Evolutionary conservation across 2,329 filamentous ascomycete genomes (phyloP).

Genomic region (Botryotinia calthae): DNA sequence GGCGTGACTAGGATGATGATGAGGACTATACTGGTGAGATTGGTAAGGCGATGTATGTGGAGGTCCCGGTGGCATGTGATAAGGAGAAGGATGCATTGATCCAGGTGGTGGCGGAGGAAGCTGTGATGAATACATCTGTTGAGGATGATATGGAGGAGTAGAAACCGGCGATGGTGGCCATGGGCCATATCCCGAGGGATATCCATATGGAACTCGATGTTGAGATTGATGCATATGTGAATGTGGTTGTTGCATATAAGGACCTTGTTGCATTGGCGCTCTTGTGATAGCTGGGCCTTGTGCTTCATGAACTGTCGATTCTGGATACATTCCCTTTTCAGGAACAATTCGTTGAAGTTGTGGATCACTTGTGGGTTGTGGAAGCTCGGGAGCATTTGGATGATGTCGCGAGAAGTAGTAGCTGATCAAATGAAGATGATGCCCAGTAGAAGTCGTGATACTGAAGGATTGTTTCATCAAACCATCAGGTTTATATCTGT

Average conservation of each 20-base stretch:
- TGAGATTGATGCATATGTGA: constrained; percentile 34
- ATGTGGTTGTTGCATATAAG: constrained; percentile 38
- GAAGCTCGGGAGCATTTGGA: constrained; percentile 67
- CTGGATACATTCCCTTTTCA: constrained; percentile 93
- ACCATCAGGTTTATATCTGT: constrained; percentile 92
- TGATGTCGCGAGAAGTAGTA: constrained; percentile 81
- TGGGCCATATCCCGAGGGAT: constrained; percentile 42
- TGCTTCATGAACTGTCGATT: constrained; percentile 87
- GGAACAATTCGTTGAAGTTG: constrained; percentile 78
- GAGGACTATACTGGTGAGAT: constrained; percentile 33
- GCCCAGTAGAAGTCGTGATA: constrained; percentile 85
- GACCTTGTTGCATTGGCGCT: constrained; percentile 60
- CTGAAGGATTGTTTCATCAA: constrained; percentile 99
- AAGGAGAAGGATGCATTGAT: constrained; percentile 35
- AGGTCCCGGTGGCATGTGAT: constrained; percentile 35
- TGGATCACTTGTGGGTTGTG: constrained; percentile 79
- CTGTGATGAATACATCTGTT: constrained; percentile 39
- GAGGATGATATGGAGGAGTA: constrained; percentile 52
- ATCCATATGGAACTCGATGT: constrained; percentile 40
- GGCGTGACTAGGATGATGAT: constrained; percentile 27
- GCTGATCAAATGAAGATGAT: constrained; percentile 95
- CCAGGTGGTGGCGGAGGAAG: constrained; percentile 41
- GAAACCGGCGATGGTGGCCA: constrained; percentile 57
- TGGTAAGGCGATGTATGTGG: constrained; percentile 36
- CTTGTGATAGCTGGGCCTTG: constrained; percentile 78